phyloP scores from a whole-genome alignment of 257 asterid species.

The Leptodermis oblonga region DNA sequence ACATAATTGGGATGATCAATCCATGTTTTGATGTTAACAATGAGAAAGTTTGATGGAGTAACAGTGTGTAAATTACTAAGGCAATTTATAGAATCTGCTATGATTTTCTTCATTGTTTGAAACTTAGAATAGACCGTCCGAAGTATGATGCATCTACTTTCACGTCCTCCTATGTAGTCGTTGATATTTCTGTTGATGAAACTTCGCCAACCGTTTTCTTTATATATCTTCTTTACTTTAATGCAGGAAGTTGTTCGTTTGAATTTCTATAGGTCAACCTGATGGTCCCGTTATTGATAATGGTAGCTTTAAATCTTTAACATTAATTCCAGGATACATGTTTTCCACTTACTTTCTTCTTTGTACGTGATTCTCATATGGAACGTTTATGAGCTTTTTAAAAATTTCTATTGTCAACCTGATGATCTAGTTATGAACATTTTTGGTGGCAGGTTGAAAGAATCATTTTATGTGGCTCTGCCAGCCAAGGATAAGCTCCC shows the following conservation, averaged over 20 bases:
- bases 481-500: slow-evolving; percentile 91
- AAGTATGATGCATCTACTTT: not conserved
- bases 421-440: too few species aligned
- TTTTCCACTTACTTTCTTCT: not conserved
- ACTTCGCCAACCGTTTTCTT: not conserved
- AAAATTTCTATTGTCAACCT: too few species aligned
- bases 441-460: slow-evolving; percentile 50
- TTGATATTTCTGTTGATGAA: not conserved
- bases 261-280: slow-evolving; percentile 84
- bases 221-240: slow-evolving; percentile 1
- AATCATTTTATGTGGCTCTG: slow-evolving; percentile 90
- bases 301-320: slow-evolving; percentile 70
- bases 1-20: not conserved
- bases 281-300: slow-evolving; percentile 86
- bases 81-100: not conserved
- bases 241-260: slow-evolving; percentile 60
- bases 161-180: not conserved
- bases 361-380: not conserved
- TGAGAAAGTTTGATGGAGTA: not conserved
- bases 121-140: not conserved
- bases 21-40: too few species aligned
- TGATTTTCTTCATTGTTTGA: not conserved
- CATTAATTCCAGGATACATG: slow-evolving; percentile 76
- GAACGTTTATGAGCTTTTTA: slow-evolving; percentile 11
- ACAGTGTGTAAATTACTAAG: not conserved